Conservation (phyloP, 1,284 basidiomycete genomes). For the Apiotrichum laibachii region DNA sequence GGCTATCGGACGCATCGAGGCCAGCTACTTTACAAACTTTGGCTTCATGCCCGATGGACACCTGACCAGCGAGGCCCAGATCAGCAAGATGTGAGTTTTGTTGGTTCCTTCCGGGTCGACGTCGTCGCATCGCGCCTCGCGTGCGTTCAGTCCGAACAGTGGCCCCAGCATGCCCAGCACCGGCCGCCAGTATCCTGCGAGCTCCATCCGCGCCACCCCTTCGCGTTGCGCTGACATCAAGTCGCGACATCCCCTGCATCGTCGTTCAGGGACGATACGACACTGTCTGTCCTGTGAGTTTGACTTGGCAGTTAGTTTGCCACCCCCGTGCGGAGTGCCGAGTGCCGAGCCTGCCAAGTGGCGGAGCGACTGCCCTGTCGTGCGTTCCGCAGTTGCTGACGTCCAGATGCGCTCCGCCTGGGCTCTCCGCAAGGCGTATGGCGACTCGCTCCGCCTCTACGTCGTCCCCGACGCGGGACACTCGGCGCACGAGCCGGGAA, state of each 20-base stretch:
- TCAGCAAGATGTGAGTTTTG: slow-evolving; percentile 69
- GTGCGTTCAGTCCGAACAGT: too few relatives aligned
- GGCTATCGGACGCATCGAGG: slow-evolving; percentile 84
- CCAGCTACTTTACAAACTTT: slow-evolving; percentile 82
- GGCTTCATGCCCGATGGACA: slow-evolving; percentile 89
- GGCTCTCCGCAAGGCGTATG: slow-evolving; percentile 75
- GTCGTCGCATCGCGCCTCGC: too few relatives aligned
- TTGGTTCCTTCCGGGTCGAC: not conserved
- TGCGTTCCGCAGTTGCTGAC: too few relatives aligned
- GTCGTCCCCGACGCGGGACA: slow-evolving; percentile 93
- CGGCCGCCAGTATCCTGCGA: too few relatives aligned
- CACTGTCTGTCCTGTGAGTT: slow-evolving; percentile 53
- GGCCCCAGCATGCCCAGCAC: too few relatives aligned
- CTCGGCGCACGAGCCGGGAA: slow-evolving; percentile 75
- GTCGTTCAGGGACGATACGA: slow-evolving; percentile 72
- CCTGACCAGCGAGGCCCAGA: slow-evolving; percentile 73
- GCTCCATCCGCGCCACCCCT: too few relatives aligned
- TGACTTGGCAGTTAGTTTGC: too few relatives aligned
- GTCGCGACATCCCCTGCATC: slow-evolving; percentile 73
- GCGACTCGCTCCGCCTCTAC: slow-evolving; percentile 63
- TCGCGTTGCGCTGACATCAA: slow-evolving; percentile 3
- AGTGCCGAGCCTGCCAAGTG: too few relatives aligned
- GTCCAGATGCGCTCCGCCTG: slow-evolving; percentile 54
- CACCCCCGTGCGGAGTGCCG: too few relatives aligned
- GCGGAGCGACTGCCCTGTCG: too few relatives aligned